Evolutionary conservation across 2,329 filamentous ascomycete genomes (phyloP).

Genomic region (Pseudocercospora fijiensis): DNA sequence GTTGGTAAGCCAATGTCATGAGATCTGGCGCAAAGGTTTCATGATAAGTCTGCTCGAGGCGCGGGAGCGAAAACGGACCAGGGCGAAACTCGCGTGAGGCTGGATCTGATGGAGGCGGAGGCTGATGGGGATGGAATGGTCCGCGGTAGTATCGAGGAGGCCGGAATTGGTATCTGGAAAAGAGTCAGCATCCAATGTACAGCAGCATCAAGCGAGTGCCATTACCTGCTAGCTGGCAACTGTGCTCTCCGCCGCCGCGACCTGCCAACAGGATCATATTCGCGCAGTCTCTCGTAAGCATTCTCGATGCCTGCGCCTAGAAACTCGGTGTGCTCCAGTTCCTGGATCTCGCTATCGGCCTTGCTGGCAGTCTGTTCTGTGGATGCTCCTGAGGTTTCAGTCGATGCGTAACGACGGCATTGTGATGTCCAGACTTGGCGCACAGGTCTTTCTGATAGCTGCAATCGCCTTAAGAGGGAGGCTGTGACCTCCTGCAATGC

Average conservation of each 20-base stretch:
- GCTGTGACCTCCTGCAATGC: conserved; percentile 37
- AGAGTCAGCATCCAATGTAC: neutral
- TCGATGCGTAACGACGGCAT: conserved; percentile 35
- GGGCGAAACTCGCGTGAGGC: conserved; percentile 84
- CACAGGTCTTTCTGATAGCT: conserved; percentile 22
- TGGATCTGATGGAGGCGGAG: conserved; percentile 81
- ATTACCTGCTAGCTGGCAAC: conserved; percentile 19
- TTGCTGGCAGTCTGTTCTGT: neutral
- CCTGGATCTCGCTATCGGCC: conserved; percentile 45
- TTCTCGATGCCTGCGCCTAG: conserved; percentile 37
- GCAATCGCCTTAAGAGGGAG: conserved; percentile 33
- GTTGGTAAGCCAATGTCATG: conserved; percentile 83
- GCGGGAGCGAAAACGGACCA: conserved; percentile 84
- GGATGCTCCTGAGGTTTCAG: conserved; percentile 26
- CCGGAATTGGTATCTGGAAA: conserved; percentile 82
- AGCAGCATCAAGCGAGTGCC: neutral
- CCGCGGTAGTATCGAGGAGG: conserved; percentile 94
- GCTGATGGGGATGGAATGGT: conserved; percentile 87
- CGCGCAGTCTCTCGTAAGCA: conserved; percentile 43
- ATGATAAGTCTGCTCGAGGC: conserved; percentile 86
- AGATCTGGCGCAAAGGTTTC: conserved; percentile 83
- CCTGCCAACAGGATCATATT: conserved; percentile 49
- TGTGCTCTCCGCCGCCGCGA: conserved; percentile 37
- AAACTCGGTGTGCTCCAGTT: conserved; percentile 43
- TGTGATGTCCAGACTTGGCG: conserved; percentile 28